Conservation (phyloP, 208 protist species). For the Leishmania mexicana region DNA sequence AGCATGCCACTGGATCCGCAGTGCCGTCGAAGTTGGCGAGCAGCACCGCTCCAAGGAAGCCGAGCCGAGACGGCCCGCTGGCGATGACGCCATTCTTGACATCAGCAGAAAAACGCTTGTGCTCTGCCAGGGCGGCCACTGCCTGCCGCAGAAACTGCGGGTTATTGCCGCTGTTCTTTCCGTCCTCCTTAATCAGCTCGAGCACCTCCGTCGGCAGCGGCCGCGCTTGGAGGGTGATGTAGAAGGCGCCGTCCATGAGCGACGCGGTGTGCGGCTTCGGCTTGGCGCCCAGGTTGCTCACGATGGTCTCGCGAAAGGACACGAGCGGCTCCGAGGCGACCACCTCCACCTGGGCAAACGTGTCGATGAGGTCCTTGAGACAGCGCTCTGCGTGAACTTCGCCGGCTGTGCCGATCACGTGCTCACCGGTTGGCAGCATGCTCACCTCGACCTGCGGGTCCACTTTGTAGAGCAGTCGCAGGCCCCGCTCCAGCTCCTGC, state of each 20-base stretch:
- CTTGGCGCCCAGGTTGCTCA: conserved; percentile 58
- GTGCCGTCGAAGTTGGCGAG: conserved; percentile 67
- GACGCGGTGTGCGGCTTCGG: conserved; percentile 70
- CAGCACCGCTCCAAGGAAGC: conserved; percentile 77
- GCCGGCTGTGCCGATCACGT: conserved; percentile 96
- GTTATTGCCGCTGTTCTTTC: conserved; percentile 68
- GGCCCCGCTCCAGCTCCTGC: conserved; percentile 71
- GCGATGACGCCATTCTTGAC: conserved; percentile 56
- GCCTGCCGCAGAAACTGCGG: conserved; percentile 42
- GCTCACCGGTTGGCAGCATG: conserved; percentile 95
- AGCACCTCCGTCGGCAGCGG: conserved; percentile 74
- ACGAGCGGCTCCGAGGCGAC: conserved; percentile 88
- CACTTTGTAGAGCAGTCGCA: conserved; percentile 95
- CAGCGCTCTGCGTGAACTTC: conserved; percentile 98
- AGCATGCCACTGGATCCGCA: conserved; percentile 23
- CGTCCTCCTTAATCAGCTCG: conserved; percentile 75
- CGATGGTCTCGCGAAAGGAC: conserved; percentile 87
- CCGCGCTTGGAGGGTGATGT: conserved; percentile 72
- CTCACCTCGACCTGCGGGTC: conserved; percentile 95
- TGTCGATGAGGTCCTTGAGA: conserved; percentile 93
- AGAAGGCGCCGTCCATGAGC: conserved; percentile 69
- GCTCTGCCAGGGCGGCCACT: conserved; percentile 35
- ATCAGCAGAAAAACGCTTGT: conserved; percentile 65
- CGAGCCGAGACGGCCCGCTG: conserved; percentile 62
- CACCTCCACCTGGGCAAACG: conserved; percentile 88